Evolutionary conservation across 306 rosid species (phyloP).

Genomic region (Argentina anserina): DNA sequence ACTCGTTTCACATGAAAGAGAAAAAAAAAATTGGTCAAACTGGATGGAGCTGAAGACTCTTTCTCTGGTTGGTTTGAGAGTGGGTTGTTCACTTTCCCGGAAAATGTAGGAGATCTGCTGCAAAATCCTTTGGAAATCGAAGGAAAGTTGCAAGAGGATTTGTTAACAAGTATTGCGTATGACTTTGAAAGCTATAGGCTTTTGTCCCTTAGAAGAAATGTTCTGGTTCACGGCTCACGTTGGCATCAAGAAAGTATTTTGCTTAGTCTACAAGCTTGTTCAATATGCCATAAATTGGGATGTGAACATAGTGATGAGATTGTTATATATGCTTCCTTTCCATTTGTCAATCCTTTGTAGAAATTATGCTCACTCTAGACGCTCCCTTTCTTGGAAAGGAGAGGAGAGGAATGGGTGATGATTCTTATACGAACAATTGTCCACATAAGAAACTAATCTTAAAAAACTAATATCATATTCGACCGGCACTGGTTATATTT

Average conservation of each 20-base stretch:
- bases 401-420: neutral
- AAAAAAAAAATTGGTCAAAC: neutral
- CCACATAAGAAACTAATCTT: neutral
- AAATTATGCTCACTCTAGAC: neutral
- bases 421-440: neutral
- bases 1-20: neutral
- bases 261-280: slow-evolving; percentile 13
- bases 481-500: neutral
- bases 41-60: neutral
- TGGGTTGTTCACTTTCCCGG: slow-evolving; percentile 6
- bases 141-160: neutral
- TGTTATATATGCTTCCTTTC: neutral
- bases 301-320: neutral
- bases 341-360: neutral
- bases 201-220: neutral
- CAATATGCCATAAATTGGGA: neutral
- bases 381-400: neutral
- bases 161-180: neutral
- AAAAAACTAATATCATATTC: neutral
- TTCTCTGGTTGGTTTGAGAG: neutral
- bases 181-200: neutral
- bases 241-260: neutral
- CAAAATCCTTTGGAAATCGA: neutral
- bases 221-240: neutral
- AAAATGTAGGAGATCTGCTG: slow-evolving; percentile 4